Evolutionary conservation across 2,329 filamentous ascomycete species (phyloP).

Genomic region (Daldinia eschscholtzii): DNA sequence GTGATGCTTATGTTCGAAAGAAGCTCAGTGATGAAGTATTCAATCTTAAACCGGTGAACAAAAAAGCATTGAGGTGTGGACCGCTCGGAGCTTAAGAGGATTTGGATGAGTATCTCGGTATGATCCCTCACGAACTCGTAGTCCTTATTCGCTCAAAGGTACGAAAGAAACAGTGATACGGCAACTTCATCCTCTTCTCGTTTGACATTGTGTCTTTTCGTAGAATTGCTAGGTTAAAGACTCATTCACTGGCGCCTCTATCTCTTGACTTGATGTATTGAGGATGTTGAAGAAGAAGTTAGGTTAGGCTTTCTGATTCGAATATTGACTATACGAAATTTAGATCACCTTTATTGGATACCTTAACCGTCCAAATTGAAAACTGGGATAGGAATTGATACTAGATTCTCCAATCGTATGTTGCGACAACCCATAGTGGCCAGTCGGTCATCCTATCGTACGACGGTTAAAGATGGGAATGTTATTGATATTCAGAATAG

Average conservation of each 20-base stretch:
- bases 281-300: background rate
- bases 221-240: background rate
- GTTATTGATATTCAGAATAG: conserved; percentile 1
- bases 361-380: conserved; percentile 7
- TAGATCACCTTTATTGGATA: background rate
- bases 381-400: conserved; percentile 10
- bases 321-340: background rate
- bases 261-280: background rate
- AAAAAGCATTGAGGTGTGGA: background rate
- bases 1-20: background rate
- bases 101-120: background rate
- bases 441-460: conserved; percentile 34
- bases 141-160: background rate
- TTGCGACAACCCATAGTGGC: conserved; percentile 32
- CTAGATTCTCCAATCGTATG: conserved; percentile 17
- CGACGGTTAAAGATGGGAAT: conserved; percentile 20
- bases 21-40: background rate
- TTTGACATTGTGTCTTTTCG: background rate
- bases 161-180: background rate
- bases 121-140: background rate
- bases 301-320: background rate
- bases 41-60: background rate
- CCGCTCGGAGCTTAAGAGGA: background rate
- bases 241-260: background rate
- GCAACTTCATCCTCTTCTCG: background rate